phyloP scores from a whole-genome alignment of 2,329 filamentous ascomycete species.

The Aspergillus sp. region DNA sequence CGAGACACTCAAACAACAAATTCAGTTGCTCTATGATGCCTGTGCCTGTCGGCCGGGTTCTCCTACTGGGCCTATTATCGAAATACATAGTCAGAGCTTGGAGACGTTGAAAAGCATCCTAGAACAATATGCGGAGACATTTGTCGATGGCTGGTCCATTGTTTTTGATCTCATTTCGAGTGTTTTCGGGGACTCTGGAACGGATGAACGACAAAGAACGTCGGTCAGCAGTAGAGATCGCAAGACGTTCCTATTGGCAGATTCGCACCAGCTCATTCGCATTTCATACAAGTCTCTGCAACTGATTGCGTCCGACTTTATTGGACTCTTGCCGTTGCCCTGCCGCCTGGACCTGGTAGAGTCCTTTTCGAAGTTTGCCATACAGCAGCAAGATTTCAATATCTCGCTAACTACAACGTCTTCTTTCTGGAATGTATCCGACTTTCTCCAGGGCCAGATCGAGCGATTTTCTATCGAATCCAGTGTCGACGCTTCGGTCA shows the following conservation, averaged over 20 bases:
- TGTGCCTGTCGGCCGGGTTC: slow-evolving; percentile 57
- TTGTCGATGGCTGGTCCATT: slow-evolving; percentile 80
- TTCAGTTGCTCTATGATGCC: slow-evolving; percentile 57
- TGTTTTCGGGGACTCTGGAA: slow-evolving; percentile 62
- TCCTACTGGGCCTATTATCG: slow-evolving; percentile 65
- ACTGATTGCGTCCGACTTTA: slow-evolving; percentile 91
- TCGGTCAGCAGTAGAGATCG: slow-evolving; percentile 12
- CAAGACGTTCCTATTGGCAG: slow-evolving; percentile 27
- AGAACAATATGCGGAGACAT: slow-evolving; percentile 81
- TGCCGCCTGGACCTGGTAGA: slow-evolving; percentile 79
- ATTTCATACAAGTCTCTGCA: slow-evolving; percentile 87
- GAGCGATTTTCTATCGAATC: slow-evolving; percentile 40
- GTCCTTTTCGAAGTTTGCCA: slow-evolving; percentile 84
- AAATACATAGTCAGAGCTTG: slow-evolving; percentile 76
- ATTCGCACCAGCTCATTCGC: slow-evolving; percentile 73
- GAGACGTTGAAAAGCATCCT: slow-evolving; percentile 79
- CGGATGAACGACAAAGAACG: slow-evolving; percentile 29
- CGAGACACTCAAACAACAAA: slow-evolving; percentile 62
- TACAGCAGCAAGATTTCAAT: slow-evolving; percentile 88
- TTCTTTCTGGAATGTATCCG: slow-evolving; percentile 93
- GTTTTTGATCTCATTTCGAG: slow-evolving; percentile 83
- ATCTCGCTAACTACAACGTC: slow-evolving; percentile 93
- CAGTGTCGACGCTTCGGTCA: slow-evolving; percentile 47
- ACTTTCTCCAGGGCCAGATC: slow-evolving; percentile 66
- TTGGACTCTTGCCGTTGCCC: slow-evolving; percentile 67